Conservation (phyloP, 2,329 filamentous ascomycete species). For the Colletotrichum caudatum region DNA sequence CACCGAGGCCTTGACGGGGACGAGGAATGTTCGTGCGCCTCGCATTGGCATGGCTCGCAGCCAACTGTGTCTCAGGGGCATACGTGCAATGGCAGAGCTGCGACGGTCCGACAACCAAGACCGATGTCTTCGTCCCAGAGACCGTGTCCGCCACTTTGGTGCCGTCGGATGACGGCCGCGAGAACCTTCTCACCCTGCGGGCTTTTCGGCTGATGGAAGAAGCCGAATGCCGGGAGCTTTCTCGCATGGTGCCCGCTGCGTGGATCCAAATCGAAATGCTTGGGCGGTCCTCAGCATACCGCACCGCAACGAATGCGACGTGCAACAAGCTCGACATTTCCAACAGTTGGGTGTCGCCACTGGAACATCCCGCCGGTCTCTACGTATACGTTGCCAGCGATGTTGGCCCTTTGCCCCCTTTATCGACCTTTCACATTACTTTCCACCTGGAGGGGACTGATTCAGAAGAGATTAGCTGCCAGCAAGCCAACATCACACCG, state of each 20-base stretch:
- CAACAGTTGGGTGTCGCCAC: background rate
- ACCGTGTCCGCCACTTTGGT: conserved; percentile 9
- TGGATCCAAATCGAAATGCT: conserved; percentile 28
- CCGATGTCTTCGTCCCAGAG: conserved; percentile 8
- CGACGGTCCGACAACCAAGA: conserved; percentile 19
- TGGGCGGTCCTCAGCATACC: conserved; percentile 25
- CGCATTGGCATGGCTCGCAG: conserved; percentile 24
- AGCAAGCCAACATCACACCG: conserved; percentile 42
- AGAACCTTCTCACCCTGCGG: conserved; percentile 8
- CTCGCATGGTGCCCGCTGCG: conserved; percentile 17
- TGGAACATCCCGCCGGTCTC: conserved; percentile 11
- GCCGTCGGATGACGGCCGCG: conserved; percentile 2
- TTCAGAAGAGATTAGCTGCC: conserved; percentile 32
- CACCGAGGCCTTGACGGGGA: background rate
- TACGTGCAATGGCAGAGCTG: conserved; percentile 43
- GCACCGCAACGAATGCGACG: conserved; percentile 6
- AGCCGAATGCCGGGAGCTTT: conserved; percentile 22
- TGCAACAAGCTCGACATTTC: conserved; percentile 11
- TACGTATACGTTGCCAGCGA: conserved; percentile 24
- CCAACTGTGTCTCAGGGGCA: conserved; percentile 34
- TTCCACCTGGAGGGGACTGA: conserved; percentile 28
- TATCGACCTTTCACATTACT: conserved; percentile 41
- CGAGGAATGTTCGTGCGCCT: conserved; percentile 13
- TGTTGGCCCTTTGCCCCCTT: conserved; percentile 26
- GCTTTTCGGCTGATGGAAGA: conserved; percentile 30